These are phyloP conservation scores for Zygoascus sp. DNA, from an alignment of 1,139 yeast genomes.

Conservation along the genomic window DNA sequence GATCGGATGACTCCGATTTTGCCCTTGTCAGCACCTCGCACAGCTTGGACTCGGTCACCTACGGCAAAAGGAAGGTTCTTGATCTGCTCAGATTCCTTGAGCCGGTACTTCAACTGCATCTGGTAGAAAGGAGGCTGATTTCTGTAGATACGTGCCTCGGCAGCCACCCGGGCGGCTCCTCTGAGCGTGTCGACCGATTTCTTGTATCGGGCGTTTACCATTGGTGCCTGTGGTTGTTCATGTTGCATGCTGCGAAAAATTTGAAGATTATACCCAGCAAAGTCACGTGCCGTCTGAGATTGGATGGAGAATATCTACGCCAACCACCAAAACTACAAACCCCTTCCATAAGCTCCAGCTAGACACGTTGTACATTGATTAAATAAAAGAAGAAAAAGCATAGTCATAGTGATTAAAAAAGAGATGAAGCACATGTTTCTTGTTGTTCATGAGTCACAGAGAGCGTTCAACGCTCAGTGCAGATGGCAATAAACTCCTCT, in stretches of 20 bases:
- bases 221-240: constrained; percentile 5
- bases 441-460: background rate
- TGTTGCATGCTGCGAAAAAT: constrained; percentile 1
- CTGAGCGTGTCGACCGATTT: constrained; percentile 22
- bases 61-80: constrained; percentile 40
- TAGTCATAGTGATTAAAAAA: background rate
- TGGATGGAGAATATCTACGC: no score
- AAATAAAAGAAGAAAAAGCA: no score
- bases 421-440: background rate
- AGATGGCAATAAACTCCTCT: constrained; percentile 87
- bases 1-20: constrained; percentile 57
- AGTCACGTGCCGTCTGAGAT: background rate
- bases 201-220: constrained; percentile 23
- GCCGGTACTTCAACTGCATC: constrained; percentile 23
- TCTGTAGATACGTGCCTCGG: constrained; percentile 20
- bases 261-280: background rate
- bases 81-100: constrained; percentile 24
- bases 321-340: no score
- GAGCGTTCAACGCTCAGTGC: constrained; percentile 51
- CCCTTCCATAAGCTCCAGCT: background rate
- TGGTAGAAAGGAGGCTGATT: constrained; percentile 26
- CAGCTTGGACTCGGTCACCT: constrained; percentile 63
- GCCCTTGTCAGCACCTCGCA: constrained; percentile 68
- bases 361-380: constrained; percentile 1
- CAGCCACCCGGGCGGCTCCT: constrained; percentile 24